Conservation (phyloP, 2,329 filamentous ascomycete species). For the Epichloe amarillans region DNA sequence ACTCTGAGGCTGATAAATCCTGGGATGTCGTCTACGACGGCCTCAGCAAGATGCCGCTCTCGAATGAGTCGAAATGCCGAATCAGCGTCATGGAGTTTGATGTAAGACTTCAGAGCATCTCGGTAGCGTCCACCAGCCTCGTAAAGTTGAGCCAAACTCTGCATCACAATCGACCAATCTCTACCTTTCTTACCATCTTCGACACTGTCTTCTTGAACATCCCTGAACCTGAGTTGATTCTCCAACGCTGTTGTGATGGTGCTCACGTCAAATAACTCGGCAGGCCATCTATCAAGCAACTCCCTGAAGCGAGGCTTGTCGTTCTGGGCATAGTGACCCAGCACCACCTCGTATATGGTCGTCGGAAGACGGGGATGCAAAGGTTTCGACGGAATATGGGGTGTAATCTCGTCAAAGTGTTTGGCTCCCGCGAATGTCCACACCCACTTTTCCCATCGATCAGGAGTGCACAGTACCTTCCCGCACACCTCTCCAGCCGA, state of each 20-base stretch:
- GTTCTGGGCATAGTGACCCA: slow-evolving; percentile 74
- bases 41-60: slow-evolving; percentile 80
- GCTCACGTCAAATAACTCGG: slow-evolving; percentile 69
- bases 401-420: slow-evolving; percentile 80
- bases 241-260: slow-evolving; percentile 68
- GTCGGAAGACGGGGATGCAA: slow-evolving; percentile 67
- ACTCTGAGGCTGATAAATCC: slow-evolving; percentile 82
- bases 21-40: slow-evolving; percentile 78
- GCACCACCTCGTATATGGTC: slow-evolving; percentile 75
- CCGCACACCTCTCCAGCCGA: slow-evolving; percentile 69
- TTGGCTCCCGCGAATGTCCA: slow-evolving; percentile 79
- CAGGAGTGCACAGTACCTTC: slow-evolving; percentile 65
- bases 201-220: slow-evolving; percentile 62
- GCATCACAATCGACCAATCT: slow-evolving; percentile 85
- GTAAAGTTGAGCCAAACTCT: slow-evolving; percentile 71
- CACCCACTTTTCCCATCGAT: slow-evolving; percentile 91
- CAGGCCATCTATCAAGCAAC: slow-evolving; percentile 70
- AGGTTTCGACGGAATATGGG: slow-evolving; percentile 66
- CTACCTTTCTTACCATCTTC: slow-evolving; percentile 58
- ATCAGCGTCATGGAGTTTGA: slow-evolving; percentile 83
- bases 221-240: slow-evolving; percentile 64
- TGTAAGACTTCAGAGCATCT: slow-evolving; percentile 80
- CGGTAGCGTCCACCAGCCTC: slow-evolving; percentile 68
- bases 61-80: slow-evolving; percentile 75
- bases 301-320: slow-evolving; percentile 66